Evolutionary conservation across 1,284 basidiomycete genomes (phyloP), one percentile per base, ranked within the genome.

Genomic region (Ganoderma sp.): DNA sequence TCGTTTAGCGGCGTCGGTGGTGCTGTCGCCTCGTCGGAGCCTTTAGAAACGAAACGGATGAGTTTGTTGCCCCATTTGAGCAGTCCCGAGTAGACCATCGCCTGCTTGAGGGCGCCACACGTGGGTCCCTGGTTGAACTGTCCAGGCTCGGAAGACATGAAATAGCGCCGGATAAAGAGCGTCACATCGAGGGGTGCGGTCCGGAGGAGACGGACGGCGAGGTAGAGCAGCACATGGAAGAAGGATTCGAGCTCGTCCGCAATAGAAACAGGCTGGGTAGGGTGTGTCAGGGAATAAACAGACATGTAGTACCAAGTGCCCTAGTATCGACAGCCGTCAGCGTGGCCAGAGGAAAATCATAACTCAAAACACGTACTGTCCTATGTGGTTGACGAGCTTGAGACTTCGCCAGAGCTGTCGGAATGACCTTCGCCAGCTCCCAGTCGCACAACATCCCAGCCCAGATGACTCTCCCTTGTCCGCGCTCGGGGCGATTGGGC

Each of bases 231-330:
- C 17, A 71, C 67, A 60, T 71, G 52, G 32, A 68, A 32, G 60
- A 71, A 71, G 7, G 67, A 64, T 32, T 68, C 69, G 2, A 68
- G 62, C 32, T 71, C 69, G 22, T 71, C 69, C 5, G 59, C 62
- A 15, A 71, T 66, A 1, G 37, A 7, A 25, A 9, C 34, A 62
- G 12, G 0, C 61, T 56, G 1, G 1, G n/a, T 2, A 2, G 43
- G 57, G 12, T 66, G 17, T 4, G 0, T 15, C 17, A 63, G 59
- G 19, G 45, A 37, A 10, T 34, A 37, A 2, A 63, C 67, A 0
- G 71, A 72, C 67, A 67, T 66, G 32, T 58, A 69, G 14, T 66
- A 65, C 68, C 68, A 72, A 7, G 68, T 72, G 39, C 68, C 71
- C 71, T 72, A 28, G 25, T 28, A 28, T 28, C 1, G 25, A 28